Evolutionary conservation across 129 eudicot species (phyloP), one percentile per base, ranked within the genome.

Genomic region (Logfia minima): DNA sequence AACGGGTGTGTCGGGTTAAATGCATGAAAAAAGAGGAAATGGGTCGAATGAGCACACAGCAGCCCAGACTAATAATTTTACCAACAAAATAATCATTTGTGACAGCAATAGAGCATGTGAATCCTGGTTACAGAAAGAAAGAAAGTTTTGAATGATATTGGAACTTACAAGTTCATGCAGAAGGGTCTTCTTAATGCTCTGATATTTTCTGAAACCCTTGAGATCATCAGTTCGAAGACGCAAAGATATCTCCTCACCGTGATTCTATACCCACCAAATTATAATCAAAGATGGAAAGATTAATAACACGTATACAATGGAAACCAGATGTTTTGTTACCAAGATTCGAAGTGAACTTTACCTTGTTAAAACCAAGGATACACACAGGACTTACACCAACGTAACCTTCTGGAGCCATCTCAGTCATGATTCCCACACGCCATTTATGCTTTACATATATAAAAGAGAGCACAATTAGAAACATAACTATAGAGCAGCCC

Each of bases 341-440:
- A 29, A 16, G 68, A 34, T 6, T 32, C 64, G 67, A 60, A 29
- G 34, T 24, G 74, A 58, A 35, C 3, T 67, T 59, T 83, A 93
- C 98, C 93, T 91, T 87, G 88, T 93, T 93, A 59, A 93, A 69
- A 84, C 98, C 98, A 80, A 93, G 98, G 60, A 93, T 78, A 86
- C 98, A 93, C 80, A 85, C 82, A 11, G 98, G 97, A 77, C 93
- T 88, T 22, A 91, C 87, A 56, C 98, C 98, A 76, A 93, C 98
- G 79, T 93, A 88, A 75, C 98, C 98, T 81, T 85, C 89, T 0
- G 98, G 98, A 64, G 98, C 98, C 98, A 93, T 83, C 88, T 93
- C 98, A 1, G 97, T 93, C 97, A 93, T 88, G 72, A 93, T 91
- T 78, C 97, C 98, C 70, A 93, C 97, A 72, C 87, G 89, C 98